These are phyloP conservation scores for Glaciozyma martinii DNA, from an alignment of 768 basidiomycete genomes.

Conservation along the genomic window DNA sequence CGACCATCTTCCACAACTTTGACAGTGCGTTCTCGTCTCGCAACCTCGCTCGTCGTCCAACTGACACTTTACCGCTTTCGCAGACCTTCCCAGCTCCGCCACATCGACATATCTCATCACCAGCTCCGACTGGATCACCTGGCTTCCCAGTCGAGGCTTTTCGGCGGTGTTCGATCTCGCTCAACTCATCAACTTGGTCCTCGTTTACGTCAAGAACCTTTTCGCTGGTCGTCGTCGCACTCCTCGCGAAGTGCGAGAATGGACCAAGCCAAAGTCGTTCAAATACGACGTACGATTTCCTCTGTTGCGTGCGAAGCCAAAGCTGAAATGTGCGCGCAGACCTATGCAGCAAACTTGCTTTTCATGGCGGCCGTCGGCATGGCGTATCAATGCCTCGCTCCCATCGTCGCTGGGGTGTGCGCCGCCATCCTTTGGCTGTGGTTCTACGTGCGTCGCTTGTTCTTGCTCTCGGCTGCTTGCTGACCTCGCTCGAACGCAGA, in stretches of 20 bases:
- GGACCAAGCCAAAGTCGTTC: neutral
- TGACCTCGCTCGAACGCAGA: no score
- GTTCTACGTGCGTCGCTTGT: neutral
- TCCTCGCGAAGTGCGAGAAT: conserved; percentile 68
- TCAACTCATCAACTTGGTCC: conserved; percentile 77
- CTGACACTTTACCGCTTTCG: neutral
- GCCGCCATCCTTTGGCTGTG: conserved; percentile 47
- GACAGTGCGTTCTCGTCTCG: no score
- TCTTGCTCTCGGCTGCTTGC: no score
- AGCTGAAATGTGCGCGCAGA: neutral
- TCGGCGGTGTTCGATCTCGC: conserved; percentile 81
- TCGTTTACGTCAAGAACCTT: conserved; percentile 67
- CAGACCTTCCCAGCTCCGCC: conserved; percentile 41
- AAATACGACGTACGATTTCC: neutral
- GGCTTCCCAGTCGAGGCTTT: neutral
- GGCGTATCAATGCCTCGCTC: conserved; percentile 88
- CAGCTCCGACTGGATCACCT: conserved; percentile 36
- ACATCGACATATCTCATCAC: conserved; percentile 85
- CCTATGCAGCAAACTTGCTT: conserved; percentile 46
- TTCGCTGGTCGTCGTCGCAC: conserved; percentile 63
- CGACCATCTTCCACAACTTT: conserved; percentile 6
- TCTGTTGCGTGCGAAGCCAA: no score
- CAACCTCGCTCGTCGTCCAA: no score
- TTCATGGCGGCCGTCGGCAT: conserved; percentile 50
- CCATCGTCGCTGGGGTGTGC: conserved; percentile 74